Evolutionary conservation across 2,329 filamentous ascomycete species (phyloP).

Genomic region (Claviceps citrina): DNA sequence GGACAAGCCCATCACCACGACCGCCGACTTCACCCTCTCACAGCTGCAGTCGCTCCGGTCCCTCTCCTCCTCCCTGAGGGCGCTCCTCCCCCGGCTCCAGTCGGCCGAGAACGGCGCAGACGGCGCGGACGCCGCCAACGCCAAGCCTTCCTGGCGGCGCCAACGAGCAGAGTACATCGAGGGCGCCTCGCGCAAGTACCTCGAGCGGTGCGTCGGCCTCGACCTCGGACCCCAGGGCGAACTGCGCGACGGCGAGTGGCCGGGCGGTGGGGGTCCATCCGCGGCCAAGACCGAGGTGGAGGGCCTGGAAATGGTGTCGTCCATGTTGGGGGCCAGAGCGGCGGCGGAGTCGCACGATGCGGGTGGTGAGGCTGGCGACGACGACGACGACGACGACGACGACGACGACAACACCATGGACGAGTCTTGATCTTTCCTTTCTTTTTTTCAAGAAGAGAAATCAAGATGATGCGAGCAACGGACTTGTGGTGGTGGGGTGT

Average conservation of each 20-base stretch:
- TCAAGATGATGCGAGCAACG: no score
- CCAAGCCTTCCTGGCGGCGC: constrained; percentile 40
- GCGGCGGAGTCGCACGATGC: neutral
- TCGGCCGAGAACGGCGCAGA: neutral
- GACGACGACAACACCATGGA: constrained; percentile 15
- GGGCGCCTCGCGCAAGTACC: constrained; percentile 56
- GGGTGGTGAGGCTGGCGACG: no score
- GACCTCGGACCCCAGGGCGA: constrained; percentile 47
- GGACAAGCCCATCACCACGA: constrained; percentile 48
- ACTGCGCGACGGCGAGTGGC: constrained; percentile 50
- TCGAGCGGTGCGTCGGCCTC: constrained; percentile 55
- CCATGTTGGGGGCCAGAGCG: constrained; percentile 23
- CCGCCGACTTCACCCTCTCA: constrained; percentile 62
- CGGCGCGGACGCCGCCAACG: constrained; percentile 14
- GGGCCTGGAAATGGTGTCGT: constrained; percentile 36
- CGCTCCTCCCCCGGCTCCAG: constrained; percentile 48
- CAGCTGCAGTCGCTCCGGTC: constrained; percentile 68
- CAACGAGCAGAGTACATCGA: constrained; percentile 75
- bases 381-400: neutral
- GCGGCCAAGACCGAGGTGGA: constrained; percentile 40
- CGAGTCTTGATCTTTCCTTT: constrained; percentile 11
- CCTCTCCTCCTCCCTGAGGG: constrained; percentile 43
- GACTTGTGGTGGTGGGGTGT: no score
- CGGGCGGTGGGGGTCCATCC: constrained; percentile 35
- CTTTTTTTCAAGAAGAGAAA: no score